Base-by-base conservation (phyloP, 2,329 filamentous ascomycete genomes). In the Hysterium pulicare region DNA sequence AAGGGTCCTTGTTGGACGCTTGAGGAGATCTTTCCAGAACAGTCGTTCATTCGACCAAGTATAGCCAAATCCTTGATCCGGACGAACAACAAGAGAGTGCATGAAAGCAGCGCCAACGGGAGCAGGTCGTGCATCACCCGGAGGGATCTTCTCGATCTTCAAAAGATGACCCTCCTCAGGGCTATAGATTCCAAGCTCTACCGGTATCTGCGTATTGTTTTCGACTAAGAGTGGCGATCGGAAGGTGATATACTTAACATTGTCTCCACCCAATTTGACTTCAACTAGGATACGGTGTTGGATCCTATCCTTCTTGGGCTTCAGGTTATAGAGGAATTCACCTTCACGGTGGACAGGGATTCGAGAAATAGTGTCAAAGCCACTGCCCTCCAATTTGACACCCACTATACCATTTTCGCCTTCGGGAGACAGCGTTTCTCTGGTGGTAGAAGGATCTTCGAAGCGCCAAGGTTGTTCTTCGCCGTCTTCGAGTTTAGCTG, bases 211-310 rank as follows among this genome's bases (percentile, higher is more conserved):
- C 0, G 93, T 98, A 49, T 93, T 87, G 67, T 98, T 98, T 63
- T 98, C 93, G 6, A 98, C 83, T 0, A 96, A 71, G 1, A 98
- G 72, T 1, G 93, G 93, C 15, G 91, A 97, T 20, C 93, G 82
- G 58, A 98, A 83, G 1, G 90, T 98, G 59, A 98, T 94, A 63
- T 95, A 94, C 71, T 98, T 98, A 70, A 98, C 87, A 58, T 97
- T 97, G 71, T 98, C 91, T 1, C 81, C 72, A n/a, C 90, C 93
- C 19, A 98, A 77, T 40, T 81, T 88, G 40, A 98, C 86, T 44
- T 98, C 93, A 0, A 97, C 90, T 19, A 97, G 81, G 15, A 98
- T 78, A 17, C 90, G 86, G 64, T 98, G 94, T 50, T 91, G 77
- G 2, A 95, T 78, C 45, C 86, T 79, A 57, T 95, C 86, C 47